Conservation (phyloP, 306 rosid genomes). For the Inga leiocalycina region DNA sequence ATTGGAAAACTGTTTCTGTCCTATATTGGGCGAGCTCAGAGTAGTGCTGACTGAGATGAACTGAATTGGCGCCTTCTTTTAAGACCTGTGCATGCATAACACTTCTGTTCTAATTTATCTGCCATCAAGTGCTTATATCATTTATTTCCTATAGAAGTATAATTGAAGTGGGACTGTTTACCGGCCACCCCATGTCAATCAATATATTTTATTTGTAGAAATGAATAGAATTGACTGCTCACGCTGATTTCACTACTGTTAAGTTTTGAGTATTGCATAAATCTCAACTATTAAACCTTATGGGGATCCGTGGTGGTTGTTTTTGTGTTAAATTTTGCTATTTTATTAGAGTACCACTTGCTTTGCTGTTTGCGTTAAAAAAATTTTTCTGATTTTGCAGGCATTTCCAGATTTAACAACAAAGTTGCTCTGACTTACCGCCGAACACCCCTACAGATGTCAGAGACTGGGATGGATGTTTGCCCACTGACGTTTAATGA, state of each 20-base stretch:
- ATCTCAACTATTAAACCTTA: neutral
- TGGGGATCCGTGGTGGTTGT: neutral
- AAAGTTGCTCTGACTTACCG: slow-evolving; percentile 64
- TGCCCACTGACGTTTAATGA: slow-evolving; percentile 86
- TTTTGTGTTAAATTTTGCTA: neutral
- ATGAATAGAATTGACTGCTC: neutral
- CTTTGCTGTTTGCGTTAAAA: slow-evolving; percentile 18
- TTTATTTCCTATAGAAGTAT: neutral
- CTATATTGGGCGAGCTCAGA: neutral
- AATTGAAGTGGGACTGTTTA: neutral
- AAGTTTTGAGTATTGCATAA: neutral
- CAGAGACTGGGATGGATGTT: slow-evolving; percentile 70
- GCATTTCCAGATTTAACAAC: slow-evolving; percentile 55
- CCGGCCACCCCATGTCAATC: neutral
- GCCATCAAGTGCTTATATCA: neutral
- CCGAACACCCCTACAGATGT: slow-evolving; percentile 55
- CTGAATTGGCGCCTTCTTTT: neutral
- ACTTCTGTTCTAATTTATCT: neutral
- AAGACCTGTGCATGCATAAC: neutral
- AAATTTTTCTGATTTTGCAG: slow-evolving; percentile 43
- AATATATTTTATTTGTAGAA: neutral
- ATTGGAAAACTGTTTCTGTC: neutral
- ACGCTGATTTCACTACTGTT: neutral
- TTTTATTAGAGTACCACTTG: slow-evolving; percentile 11
- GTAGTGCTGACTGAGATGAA: neutral